Conservation (phyloP, 257 asterid species). For the Plectranthus barbatus region DNA sequence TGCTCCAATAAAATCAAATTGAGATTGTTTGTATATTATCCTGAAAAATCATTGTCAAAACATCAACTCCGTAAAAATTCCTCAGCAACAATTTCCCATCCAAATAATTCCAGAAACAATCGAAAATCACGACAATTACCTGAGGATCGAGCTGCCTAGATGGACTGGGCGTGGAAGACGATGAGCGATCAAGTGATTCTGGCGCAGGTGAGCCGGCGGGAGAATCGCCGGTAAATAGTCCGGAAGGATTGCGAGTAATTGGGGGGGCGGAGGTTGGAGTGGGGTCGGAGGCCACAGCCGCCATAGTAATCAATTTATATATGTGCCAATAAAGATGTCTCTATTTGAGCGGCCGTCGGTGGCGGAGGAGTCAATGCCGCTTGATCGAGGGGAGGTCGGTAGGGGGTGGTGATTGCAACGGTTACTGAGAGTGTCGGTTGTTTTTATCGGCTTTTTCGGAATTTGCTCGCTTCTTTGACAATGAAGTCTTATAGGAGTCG, state of each 20-base stretch:
- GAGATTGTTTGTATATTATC: background rate
- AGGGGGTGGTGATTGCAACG: background rate
- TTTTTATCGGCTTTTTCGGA: conserved; percentile 10
- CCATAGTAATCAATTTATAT: conserved; percentile 27
- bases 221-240: conserved; percentile 26
- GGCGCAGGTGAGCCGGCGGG: conserved; percentile 23
- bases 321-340: background rate
- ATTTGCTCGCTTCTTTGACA: too few relatives aligned
- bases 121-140: conserved; percentile 26
- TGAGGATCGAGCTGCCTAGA: conserved; percentile 46
- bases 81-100: conserved; percentile 3
- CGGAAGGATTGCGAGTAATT: conserved; percentile 26
- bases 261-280: conserved; percentile 37
- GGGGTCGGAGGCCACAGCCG: conserved; percentile 48
- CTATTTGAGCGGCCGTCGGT: background rate
- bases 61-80: background rate
- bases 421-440: conserved; percentile 31
- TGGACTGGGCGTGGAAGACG: conserved; percentile 30
- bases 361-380: conserved; percentile 1
- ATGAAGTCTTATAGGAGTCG: too few relatives aligned
- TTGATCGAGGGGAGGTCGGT: background rate
- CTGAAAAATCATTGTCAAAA: background rate
- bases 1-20: background rate
- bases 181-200: conserved; percentile 37
- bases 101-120: background rate